Base-by-base conservation (phyloP, 371 early-diverging fungal genomes). In the Mortierella sp. region DNA sequence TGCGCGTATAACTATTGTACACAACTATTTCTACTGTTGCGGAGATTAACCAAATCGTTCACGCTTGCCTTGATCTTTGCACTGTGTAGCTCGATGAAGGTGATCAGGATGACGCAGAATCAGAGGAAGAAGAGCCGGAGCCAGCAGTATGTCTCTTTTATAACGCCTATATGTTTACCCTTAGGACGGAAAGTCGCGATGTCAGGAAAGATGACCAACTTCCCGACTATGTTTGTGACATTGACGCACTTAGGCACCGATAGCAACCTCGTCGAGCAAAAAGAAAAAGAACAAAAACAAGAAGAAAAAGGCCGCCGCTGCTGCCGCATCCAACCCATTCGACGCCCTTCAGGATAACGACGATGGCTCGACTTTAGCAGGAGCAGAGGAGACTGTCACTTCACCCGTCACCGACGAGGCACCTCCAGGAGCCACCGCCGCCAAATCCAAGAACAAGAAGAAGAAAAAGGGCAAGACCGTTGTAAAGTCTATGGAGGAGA, bases 401-500 rank as follows among this genome's bases (percentile, higher is more conserved):
- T n/a, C 64, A 37, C 40, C 65, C 41, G 19, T 71, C 13, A 66
- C 66, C 19, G 55, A 53, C 6, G 66, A 52, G 1, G 44, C 65
- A 29, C 61, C 58, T 14, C 29, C 39, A 45, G 24, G 48, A 40
- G 41, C 70, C 19, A 7, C 83, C 40, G 24, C 75, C 47, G 26
- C 64, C 14, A 61, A 53, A 26, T 47, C 74, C 14, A 86, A 80
- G 29, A 74, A 73, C 70, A 92, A 91, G 70, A 90, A 88, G 70
- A 89, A 89, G 63, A 85, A 85, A n/a, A 87, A 87, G 68, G 75
- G 79, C 37, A 85, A 83, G 40, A 69, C 74, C 29, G 77, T 78
- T 9, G 71, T 74, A 69, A 85, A 85, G 40, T 85, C 85, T 43
- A 85, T 86, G 11, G 88, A 88, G 22, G 91, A 89, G n/a, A 89